Base-by-base conservation (phyloP, 1,284 basidiomycete genomes). In the Cutaneotrichosporon sp. region DNA sequence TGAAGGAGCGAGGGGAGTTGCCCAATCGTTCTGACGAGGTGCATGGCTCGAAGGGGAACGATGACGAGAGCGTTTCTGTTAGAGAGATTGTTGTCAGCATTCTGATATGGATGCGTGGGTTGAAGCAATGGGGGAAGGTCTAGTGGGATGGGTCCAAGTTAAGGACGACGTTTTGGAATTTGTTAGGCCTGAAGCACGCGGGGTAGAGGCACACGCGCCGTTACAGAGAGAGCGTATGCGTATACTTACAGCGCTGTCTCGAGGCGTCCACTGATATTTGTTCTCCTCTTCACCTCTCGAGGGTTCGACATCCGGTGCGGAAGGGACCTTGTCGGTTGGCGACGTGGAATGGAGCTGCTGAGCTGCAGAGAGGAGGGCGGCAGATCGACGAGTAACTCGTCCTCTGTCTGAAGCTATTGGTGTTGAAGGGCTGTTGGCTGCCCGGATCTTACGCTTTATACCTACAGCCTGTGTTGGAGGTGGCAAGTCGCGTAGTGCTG, bases 211-310 rank as follows among this genome's bases (percentile, higher is more conserved):
- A 53, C 51, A 31, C 51, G 51, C 51, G 31, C 31, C 51, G 51
- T 53, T 1, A 14, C 31, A 21, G 40, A 34, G 13, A 40, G 16
- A 8, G 21, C 50, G 22, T 9, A 30, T 9, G 7, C 18, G 16
- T 11, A 46, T 9, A 65, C 58, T 63, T 56, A 65, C 69, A 16
- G 58, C 64, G 50, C 21, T 42, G 55, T 56, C 55, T 21, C 55
- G 55, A 8, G 55, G 57, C 13, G 53, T 50, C 64, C 64, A 66
- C 62, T 72, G 69, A 61, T 72, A 74, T 13, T 67, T 67, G 50
- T 75, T 74, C 66, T 73, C 73, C 63, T 76, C 75, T 56, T 76
- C 72, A 4, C 73, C 72, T 32, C 73, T 65, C 11, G 68, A 31
- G 0, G 75, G 72, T 62, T 74, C 73, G 5, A 56, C 7, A 36